Conservation (phyloP, 2,329 filamentous ascomycete genomes). For the Madurella mycetomatis region DNA sequence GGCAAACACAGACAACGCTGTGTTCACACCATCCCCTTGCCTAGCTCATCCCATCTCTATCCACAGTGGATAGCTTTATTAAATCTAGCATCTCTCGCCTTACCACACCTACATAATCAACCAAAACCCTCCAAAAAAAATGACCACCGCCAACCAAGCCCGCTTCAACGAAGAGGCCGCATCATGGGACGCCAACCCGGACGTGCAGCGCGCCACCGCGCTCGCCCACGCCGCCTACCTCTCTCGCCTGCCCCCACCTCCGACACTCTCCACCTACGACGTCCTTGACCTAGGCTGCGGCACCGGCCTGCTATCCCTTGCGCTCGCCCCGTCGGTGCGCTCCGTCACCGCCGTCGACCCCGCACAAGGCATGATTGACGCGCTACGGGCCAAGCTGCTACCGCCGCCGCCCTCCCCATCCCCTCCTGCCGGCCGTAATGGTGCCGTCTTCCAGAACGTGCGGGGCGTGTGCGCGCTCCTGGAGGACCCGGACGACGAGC, state of each 20-base stretch:
- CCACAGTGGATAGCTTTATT: too few relatives aligned
- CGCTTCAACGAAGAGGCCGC: constrained; percentile 54
- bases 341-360: constrained; percentile 50
- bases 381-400: constrained; percentile 42
- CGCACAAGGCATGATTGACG: constrained; percentile 51
- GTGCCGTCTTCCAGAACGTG: constrained; percentile 36
- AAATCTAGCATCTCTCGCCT: too few relatives aligned
- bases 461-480: constrained; percentile 43
- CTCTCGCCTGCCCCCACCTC: constrained; percentile 31
- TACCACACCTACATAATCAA: too few relatives aligned
- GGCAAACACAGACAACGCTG: too few relatives aligned
- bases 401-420: constrained; percentile 13
- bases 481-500: constrained; percentile 44
- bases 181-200: constrained; percentile 50
- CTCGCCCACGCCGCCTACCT: constrained; percentile 44
- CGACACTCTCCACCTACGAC: constrained; percentile 31
- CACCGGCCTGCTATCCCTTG: constrained; percentile 50
- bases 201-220: constrained; percentile 41
- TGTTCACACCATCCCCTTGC: too few relatives aligned
- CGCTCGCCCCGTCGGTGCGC: constrained; percentile 43
- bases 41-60: too few relatives aligned
- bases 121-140: neutral
- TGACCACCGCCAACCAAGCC: constrained; percentile 30
- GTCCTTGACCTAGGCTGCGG: constrained; percentile 55
- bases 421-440: neutral